Evolutionary conservation across 176 grass and related monocot species (phyloP).

Genomic region (Zizania latifolia): DNA sequence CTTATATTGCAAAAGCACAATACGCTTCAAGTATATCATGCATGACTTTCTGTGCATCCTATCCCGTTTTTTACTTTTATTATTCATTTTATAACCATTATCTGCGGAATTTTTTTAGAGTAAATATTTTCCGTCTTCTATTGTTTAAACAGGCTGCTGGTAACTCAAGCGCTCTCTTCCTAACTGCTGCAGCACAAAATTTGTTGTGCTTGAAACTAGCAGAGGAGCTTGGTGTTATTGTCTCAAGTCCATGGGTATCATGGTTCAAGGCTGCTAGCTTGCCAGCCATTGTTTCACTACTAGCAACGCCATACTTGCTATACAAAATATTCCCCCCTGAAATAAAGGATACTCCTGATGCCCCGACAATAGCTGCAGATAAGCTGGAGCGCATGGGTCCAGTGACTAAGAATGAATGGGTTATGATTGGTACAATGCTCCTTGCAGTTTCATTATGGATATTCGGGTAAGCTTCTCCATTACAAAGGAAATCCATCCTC

Average conservation of each 20-base stretch:
- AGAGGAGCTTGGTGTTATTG: constrained; percentile 69
- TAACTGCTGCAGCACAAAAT: constrained; percentile 92
- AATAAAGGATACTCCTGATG: constrained; percentile 78
- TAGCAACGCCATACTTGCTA: constrained; percentile 68
- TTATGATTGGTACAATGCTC: constrained; percentile 83
- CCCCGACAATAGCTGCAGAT: constrained; percentile 57
- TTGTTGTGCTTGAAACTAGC: constrained; percentile 83
- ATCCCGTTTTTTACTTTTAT: neutral
- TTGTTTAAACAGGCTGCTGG: constrained; percentile 61
- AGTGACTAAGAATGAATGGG: constrained; percentile 74
- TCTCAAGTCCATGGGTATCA: constrained; percentile 75
- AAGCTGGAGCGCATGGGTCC: constrained; percentile 72
- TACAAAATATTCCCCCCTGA: constrained; percentile 83
- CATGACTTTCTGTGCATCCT: neutral
- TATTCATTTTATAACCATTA: neutral
- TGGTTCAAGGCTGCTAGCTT: constrained; percentile 94
- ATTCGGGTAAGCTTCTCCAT: constrained; percentile 52
- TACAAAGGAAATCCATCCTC: neutral
- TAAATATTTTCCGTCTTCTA: constrained; percentile 3
- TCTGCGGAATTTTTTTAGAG: neutral
- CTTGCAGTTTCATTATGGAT: constrained; percentile 75
- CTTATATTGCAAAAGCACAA: neutral
- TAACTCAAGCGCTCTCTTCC: constrained; percentile 73
- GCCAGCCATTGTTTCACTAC: constrained; percentile 60
- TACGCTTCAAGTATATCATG: neutral